A percentile compares a stretch with the other conserved stretches of the same genome.
These are phyloP conservation scores for Echinochloa phyllopogon DNA, from an alignment of 176 grass and related monocot genomes.

Conservation along the genomic window DNA sequence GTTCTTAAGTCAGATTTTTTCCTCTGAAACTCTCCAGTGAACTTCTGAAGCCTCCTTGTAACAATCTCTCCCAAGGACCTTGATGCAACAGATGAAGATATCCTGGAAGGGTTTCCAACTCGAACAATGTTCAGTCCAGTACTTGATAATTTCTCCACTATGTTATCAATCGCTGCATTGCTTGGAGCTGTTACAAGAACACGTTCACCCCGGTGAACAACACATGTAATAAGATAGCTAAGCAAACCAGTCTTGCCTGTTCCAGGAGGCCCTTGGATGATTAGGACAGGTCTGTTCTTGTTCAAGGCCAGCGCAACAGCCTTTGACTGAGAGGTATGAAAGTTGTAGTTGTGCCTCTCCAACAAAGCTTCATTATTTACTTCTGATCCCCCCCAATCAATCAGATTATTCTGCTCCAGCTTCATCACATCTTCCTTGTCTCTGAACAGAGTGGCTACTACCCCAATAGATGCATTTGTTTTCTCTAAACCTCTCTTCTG, in stretches of 20 bases:
- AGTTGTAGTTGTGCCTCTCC: slow-evolving; percentile 42
- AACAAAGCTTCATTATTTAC: slow-evolving; percentile 39
- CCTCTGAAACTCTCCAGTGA: slow-evolving; percentile 84
- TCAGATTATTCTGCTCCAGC: slow-evolving; percentile 65
- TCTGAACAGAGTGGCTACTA: slow-evolving; percentile 86
- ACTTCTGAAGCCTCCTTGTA: slow-evolving; percentile 59
- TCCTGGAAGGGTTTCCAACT: slow-evolving; percentile 80
- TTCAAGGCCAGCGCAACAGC: slow-evolving; percentile 77
- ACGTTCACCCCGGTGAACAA: slow-evolving; percentile 75
- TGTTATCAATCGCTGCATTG: slow-evolving; percentile 85
- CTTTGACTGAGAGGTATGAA: slow-evolving; percentile 71
- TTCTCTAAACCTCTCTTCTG: slow-evolving; percentile 89
- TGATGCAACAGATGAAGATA: slow-evolving; percentile 74
- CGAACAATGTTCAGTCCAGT: slow-evolving; percentile 72
- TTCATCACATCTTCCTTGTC: slow-evolving; percentile 74
- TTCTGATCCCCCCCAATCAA: slow-evolving; percentile 53
- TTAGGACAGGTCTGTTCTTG: slow-evolving; percentile 74
- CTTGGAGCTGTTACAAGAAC: slow-evolving; percentile 91
- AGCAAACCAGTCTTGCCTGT: slow-evolving; percentile 89
- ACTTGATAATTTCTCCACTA: slow-evolving; percentile 78
- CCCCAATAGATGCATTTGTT: slow-evolving; percentile 69
- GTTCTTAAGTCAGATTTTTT: slow-evolving; percentile 83
- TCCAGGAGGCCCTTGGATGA: slow-evolving; percentile 88
- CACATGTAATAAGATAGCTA: slow-evolving; percentile 64
- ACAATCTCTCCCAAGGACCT: slow-evolving; percentile 78